These are phyloP conservation scores for Wickerhamomyces sydowiorum DNA, from an alignment of 805 yeast genomes.

Conservation along the genomic window DNA sequence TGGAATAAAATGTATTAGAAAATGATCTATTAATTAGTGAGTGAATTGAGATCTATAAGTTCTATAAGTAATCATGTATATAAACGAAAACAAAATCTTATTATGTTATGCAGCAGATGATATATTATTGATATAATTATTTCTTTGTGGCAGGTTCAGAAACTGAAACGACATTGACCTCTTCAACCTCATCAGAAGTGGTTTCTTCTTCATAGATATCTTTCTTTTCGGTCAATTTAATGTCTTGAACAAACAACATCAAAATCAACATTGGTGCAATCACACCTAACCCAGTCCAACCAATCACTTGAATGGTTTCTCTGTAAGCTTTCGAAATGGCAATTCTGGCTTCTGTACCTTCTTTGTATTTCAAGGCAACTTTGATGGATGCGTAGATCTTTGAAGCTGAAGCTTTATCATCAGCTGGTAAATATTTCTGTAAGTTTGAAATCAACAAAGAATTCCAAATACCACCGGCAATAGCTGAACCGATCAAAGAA, in stretches of 20 bases:
- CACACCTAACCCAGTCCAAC: constrained; percentile 18
- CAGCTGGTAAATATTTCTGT: constrained; percentile 10
- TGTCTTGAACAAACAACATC: constrained; percentile 15
- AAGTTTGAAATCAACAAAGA: constrained; percentile 6
- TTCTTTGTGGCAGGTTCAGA: no score
- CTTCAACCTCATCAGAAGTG: constrained; percentile 4
- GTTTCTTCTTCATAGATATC: constrained; percentile 7
- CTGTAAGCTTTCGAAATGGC: constrained; percentile 18
- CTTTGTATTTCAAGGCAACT: constrained; percentile 14
- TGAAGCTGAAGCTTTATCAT: constrained; percentile 4
- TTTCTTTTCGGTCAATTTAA: constrained; percentile 10
- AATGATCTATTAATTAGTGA: no score
- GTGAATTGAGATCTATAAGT: no score
- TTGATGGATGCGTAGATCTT: constrained; percentile 15
- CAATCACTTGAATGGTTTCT: constrained; percentile 19
- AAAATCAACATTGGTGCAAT: constrained; percentile 15
- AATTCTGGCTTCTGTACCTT: constrained; percentile 14
- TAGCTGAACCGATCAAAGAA: constrained; percentile 24
- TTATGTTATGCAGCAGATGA: no score
- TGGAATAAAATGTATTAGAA: no score
- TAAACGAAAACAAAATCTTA: no score
- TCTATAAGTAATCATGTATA: no score
- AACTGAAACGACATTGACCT: neutral
- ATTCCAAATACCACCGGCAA: constrained; percentile 23
- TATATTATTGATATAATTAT: no score